phyloP scores from a whole-genome alignment of 768 basidiomycete species.

The Gymnopilus junonius region DNA sequence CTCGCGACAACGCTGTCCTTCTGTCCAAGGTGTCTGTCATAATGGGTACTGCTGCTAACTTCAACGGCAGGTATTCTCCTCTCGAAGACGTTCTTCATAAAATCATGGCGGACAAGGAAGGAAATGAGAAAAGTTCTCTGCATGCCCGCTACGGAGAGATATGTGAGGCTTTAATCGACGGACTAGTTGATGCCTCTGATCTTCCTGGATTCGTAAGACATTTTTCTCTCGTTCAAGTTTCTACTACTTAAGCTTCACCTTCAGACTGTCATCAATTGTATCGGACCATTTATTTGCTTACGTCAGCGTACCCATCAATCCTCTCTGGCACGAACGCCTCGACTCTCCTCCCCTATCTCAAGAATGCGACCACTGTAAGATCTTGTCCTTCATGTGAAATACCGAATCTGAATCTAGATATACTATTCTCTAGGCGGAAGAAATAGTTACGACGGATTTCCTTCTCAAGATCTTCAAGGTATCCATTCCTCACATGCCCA shows the following conservation, averaged over 20 bases:
- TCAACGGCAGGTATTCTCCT: slow-evolving; percentile 82
- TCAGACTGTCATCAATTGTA: slow-evolving; percentile 82
- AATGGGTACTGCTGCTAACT: slow-evolving; percentile 83
- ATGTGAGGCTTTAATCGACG: slow-evolving; percentile 85
- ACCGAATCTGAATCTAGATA: neutral
- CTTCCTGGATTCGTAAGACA: slow-evolving; percentile 72
- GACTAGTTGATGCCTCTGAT: slow-evolving; percentile 85
- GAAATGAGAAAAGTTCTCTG: slow-evolving; percentile 52
- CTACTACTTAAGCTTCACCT: slow-evolving; percentile 1
- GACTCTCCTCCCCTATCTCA: slow-evolving; percentile 88
- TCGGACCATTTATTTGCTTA: slow-evolving; percentile 86
- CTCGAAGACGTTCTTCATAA: slow-evolving; percentile 86
- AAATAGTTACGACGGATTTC: slow-evolving; percentile 83
- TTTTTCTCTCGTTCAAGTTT: neutral
- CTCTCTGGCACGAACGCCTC: slow-evolving; percentile 85
- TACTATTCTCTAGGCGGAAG: slow-evolving; percentile 64
- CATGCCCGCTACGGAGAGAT: slow-evolving; percentile 79
- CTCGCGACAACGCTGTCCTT: slow-evolving; percentile 57
- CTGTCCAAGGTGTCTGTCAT: slow-evolving; percentile 77
- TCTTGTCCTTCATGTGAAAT: neutral
- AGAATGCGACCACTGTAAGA: slow-evolving; percentile 75
- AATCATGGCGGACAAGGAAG: slow-evolving; percentile 77
- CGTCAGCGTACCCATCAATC: slow-evolving; percentile 80
- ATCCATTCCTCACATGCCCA: slow-evolving; percentile 87
- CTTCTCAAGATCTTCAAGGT: slow-evolving; percentile 87